These are phyloP conservation scores for Leccinum obscurum DNA, from an alignment of 768 basidiomycete genomes.

Conservation along the genomic window DNA sequence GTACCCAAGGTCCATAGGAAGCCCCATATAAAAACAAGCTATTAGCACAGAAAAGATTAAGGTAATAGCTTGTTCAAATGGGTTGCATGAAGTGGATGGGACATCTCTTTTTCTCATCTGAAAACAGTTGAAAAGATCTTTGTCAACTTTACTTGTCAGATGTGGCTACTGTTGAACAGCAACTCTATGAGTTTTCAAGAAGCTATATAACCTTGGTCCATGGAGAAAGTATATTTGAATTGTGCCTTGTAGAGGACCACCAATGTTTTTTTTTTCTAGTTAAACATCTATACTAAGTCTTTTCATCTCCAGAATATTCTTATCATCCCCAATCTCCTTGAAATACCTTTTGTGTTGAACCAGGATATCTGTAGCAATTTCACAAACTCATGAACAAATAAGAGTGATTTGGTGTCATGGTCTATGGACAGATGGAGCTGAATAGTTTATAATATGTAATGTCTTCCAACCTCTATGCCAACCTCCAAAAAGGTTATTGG, in stretches of 20 bases:
- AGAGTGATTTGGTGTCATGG: not conserved
- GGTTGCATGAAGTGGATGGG: not conserved
- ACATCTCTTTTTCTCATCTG: not conserved
- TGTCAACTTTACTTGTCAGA: conserved; percentile 9
- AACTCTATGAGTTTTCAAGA: not conserved
- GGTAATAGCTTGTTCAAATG: no score
- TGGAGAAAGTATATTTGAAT: not conserved
- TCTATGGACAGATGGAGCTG: not conserved
- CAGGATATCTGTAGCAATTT: conserved; percentile 7
- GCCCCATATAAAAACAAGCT: no score
- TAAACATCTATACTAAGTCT: not conserved
- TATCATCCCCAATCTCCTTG: not conserved
- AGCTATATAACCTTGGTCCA: not conserved
- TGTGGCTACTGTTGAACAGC: conserved; percentile 5
- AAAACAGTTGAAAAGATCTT: not conserved
- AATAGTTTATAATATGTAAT: not conserved
- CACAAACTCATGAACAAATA: conserved; percentile 6
- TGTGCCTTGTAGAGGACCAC: not conserved
- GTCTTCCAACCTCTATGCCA: not conserved
- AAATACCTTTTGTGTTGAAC: not conserved
- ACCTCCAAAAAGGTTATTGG: not conserved
- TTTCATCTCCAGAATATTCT: not conserved
- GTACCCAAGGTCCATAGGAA: no score
- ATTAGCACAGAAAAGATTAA: no score
- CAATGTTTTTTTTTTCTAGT: not conserved